Percentiles rank a stretch among this genome's conserved stretches.
Conservation (phyloP, 2,329 filamentous ascomycete genomes). For the Parastagonospora nodorum region DNA sequence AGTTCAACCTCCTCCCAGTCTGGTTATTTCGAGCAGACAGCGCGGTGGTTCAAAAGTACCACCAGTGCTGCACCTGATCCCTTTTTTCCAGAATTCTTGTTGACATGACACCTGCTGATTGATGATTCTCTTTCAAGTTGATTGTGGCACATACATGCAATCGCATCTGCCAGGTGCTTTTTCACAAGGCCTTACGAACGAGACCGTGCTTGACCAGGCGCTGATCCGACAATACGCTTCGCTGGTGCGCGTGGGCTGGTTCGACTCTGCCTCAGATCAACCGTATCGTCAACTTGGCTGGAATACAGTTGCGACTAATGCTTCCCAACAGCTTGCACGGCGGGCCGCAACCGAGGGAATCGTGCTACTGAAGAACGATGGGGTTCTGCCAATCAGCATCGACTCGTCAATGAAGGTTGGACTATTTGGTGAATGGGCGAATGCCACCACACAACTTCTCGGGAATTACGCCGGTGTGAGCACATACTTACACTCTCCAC, state of each 20-base stretch:
- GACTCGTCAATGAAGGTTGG: slow-evolving; percentile 54
- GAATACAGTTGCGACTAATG: slow-evolving; percentile 56
- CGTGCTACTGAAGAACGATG: slow-evolving; percentile 58
- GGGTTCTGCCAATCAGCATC: slow-evolving; percentile 52
- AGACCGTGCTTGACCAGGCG: slow-evolving; percentile 56
- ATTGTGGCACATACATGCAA: slow-evolving; percentile 32
- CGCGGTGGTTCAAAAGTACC: too few species aligned
- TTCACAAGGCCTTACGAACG: slow-evolving; percentile 33
- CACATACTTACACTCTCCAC: slow-evolving; percentile 60
- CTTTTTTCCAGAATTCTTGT: too few species aligned
- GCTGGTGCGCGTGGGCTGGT: slow-evolving; percentile 57
- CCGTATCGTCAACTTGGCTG: slow-evolving; percentile 30
- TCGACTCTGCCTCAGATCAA: slow-evolving; percentile 46
- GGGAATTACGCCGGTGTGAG: slow-evolving; percentile 64
- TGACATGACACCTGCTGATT: too few species aligned
- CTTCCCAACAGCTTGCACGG: slow-evolving; percentile 61
- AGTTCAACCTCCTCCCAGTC: too few species aligned
- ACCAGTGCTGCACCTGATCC: too few species aligned
- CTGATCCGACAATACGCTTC: slow-evolving; percentile 60
- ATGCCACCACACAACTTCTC: slow-evolving; percentile 59
- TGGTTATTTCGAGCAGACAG: too few species aligned
- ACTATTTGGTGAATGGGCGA: slow-evolving; percentile 65
- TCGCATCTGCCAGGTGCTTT: slow-evolving; percentile 27
- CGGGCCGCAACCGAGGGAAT: slow-evolving; percentile 58
- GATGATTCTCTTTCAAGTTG: too few species aligned